Base-by-base conservation (phyloP, 2,329 filamentous ascomycete species). In the Stachybotrys elegans region DNA sequence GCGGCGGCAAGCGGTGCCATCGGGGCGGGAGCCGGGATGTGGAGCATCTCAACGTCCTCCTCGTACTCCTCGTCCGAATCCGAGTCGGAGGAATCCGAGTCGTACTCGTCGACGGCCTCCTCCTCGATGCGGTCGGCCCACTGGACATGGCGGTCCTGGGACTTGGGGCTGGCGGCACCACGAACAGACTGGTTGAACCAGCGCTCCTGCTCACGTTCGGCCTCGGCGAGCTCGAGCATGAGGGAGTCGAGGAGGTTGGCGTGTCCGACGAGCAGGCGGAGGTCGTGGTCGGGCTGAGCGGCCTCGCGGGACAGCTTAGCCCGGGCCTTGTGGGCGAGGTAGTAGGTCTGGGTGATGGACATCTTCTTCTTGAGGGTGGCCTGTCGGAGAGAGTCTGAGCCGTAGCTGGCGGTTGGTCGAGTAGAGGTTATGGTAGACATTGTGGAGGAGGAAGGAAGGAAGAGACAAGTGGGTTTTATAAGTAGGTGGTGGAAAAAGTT, bases 321-420 rank as follows among this genome's bases (percentile, higher is more conserved):
- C 67, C 93, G 84, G 64, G 93, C 93, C 70, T 91, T 92, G 78
- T 95, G 91, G 65, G 93, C 93, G 59, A 97, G 86, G 75, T 89
- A 95, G 85, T 97, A 98, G 50, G 92, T 97, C 72, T 96, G 90
- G 22, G 92, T 94, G 73, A 97, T 86, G 66, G 87, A 94, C 93
- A 97, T 97, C 72, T 86, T 91, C 70, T 90, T 87, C 73, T 86
- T 77, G 53, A 71, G 67, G 41, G 71, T 54, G 46, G 53, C 43
- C 39, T 59, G 58, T 49, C 55, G 54, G 43, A 62, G 57, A 50
- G 60, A 54, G 46, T 50, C 44, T 34, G 56, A 56, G 54, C 54
- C 48, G 34, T 49, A 48, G 29, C 21, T 9, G 6, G 20, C 27
- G 12, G 51, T 48, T 39, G 53, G 46, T 51, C 14, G 8, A 8